phyloP scores from a whole-genome alignment of 148 eudicot species.

The Rhododendron molle region DNA sequence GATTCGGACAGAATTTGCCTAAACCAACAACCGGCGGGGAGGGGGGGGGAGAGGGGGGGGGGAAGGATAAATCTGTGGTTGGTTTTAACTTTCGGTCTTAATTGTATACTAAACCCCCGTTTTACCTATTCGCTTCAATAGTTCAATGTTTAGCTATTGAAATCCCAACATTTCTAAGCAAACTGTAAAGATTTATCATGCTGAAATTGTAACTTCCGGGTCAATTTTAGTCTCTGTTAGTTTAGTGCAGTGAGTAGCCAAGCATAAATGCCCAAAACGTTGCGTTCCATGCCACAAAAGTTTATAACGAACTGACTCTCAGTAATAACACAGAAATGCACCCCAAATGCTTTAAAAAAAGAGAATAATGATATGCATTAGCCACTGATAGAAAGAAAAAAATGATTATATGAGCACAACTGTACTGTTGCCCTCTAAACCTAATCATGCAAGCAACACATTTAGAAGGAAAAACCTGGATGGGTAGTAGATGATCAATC shows the following conservation, averaged over 20 bases:
- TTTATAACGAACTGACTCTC: not conserved
- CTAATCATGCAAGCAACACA: not conserved
- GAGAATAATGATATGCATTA: not conserved
- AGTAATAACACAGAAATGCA: constrained; percentile 1
- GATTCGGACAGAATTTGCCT: not conserved
- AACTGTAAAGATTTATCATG: not conserved
- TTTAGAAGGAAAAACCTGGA: constrained; percentile 25
- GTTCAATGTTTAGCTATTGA: not conserved
- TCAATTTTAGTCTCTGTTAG: not conserved
- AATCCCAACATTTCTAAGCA: not conserved
- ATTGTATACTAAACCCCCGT: not conserved
- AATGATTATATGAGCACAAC: not conserved
- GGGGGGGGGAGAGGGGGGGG: too few species aligned
- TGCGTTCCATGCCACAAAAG: not conserved
- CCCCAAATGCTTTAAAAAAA: not conserved
- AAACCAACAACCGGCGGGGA: not conserved
- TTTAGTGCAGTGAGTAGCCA: not conserved
- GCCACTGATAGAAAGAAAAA: not conserved
- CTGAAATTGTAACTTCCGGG: not conserved
- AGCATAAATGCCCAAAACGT: not conserved
- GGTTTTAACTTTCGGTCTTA: not conserved
- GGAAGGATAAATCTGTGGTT: not conserved
- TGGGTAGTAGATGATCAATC: constrained; percentile 81
- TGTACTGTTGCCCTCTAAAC: not conserved
- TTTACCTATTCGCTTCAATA: not conserved